Evolutionary conservation across 306 rosid genomes (phyloP).

Genomic region (Potentilla sterilis): DNA sequence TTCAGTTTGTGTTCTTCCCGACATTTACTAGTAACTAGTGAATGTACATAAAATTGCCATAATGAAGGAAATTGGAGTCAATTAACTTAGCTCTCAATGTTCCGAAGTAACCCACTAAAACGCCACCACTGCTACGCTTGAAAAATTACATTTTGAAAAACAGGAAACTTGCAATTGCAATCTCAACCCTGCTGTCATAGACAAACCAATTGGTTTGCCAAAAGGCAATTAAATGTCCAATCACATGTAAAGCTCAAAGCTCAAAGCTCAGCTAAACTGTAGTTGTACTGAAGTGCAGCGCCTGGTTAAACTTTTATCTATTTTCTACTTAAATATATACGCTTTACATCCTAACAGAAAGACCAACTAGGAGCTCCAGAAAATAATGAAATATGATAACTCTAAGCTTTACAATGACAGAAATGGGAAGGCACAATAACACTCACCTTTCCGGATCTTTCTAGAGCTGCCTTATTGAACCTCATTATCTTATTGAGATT

Average conservation of each 20-base stretch:
- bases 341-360: neutral
- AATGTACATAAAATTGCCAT: neutral
- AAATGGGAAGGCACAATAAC: slow-evolving; percentile 11
- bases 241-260: neutral
- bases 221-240: neutral
- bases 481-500: neutral
- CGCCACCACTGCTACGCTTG: too few relatives aligned
- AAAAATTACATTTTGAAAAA: too few relatives aligned
- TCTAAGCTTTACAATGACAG: slow-evolving; percentile 29
- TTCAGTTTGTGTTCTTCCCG: neutral
- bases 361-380: neutral
- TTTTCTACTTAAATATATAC: neutral
- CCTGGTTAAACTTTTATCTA: neutral
- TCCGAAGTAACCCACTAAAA: too few relatives aligned
- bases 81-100: too few relatives aligned
- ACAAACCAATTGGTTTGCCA: too few relatives aligned
- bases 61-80: neutral
- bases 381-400: neutral
- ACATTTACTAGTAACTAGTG: too few relatives aligned
- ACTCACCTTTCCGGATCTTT: neutral
- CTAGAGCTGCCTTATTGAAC: slow-evolving; percentile 8
- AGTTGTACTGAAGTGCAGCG: neutral
- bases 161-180: neutral
- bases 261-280: neutral
- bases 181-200: neutral